Percentiles rank a stretch among this genome's conserved stretches.
phyloP scores from a whole-genome alignment of 208 protist species.

The Leishmania major region DNA sequence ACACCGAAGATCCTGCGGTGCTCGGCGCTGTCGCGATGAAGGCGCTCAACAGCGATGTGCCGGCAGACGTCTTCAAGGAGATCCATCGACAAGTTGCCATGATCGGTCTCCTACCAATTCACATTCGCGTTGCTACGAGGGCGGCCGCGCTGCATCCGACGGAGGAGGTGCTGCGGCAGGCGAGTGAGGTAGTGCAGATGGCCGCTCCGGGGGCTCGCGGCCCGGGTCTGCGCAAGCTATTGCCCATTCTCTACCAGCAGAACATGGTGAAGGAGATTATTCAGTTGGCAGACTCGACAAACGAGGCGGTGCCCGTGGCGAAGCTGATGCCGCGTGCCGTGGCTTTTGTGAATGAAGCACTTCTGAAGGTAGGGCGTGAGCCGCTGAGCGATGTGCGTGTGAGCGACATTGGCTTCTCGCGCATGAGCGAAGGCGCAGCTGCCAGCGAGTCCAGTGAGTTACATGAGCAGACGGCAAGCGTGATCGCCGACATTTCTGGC shows the following conservation, averaged over 20 bases:
- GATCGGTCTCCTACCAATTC: constrained; percentile 57
- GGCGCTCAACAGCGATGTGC: constrained; percentile 49
- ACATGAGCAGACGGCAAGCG: neutral
- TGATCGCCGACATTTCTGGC: constrained; percentile 33
- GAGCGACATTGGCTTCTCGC: constrained; percentile 42
- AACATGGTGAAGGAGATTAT: constrained; percentile 72
- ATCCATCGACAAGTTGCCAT: constrained; percentile 60
- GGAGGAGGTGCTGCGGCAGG: constrained; percentile 38
- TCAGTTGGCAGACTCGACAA: constrained; percentile 57
- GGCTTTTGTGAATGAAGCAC: constrained; percentile 81
- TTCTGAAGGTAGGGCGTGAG: constrained; percentile 45
- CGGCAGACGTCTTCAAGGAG: constrained; percentile 58
- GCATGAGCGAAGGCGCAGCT: neutral
- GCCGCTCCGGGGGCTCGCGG: constrained; percentile 25
- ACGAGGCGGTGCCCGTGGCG: constrained; percentile 35
- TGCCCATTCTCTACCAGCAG: constrained; percentile 68
- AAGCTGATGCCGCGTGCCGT: constrained; percentile 50
- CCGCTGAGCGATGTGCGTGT: constrained; percentile 49
- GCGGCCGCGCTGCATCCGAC: constrained; percentile 39
- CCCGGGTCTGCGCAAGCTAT: constrained; percentile 49
- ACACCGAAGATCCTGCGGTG: constrained; percentile 72
- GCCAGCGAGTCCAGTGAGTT: neutral
- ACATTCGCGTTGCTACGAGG: constrained; percentile 48
- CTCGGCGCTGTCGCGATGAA: constrained; percentile 58
- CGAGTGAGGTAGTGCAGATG: constrained; percentile 45